Conservation (phyloP, 305 asterid species). For the Petunia hybrid region DNA sequence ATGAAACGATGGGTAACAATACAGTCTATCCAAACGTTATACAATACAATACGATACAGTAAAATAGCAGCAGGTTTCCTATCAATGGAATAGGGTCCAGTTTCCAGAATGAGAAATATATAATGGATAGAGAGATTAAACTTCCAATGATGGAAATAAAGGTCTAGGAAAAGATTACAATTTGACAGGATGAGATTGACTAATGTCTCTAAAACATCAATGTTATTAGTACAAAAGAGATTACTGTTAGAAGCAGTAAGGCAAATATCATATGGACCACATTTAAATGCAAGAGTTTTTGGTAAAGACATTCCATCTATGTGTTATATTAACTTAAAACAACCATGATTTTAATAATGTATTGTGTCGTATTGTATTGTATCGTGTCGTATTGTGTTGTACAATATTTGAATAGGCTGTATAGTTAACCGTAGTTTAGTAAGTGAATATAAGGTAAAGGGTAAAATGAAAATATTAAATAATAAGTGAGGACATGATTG, state of each 20-base stretch:
- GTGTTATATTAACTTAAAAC: constrained; percentile 35
- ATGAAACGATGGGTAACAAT: too few species aligned
- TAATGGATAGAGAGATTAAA: background rate
- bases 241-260: constrained; percentile 31
- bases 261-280: constrained; percentile 27
- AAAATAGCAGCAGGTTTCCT: background rate
- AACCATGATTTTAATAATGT: constrained; percentile 27
- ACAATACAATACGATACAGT: background rate
- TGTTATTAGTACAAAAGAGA: constrained; percentile 6
- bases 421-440: too few species aligned
- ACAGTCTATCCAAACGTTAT: background rate
- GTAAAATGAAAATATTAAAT: too few species aligned
- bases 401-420: too few species aligned
- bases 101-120: background rate
- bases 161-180: background rate
- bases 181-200: constrained; percentile 22
- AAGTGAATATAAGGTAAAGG: too few species aligned
- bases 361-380: too few species aligned
- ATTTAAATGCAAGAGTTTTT: constrained; percentile 32
- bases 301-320: constrained; percentile 46
- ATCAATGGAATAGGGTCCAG: constrained; percentile 24
- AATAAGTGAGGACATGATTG: too few species aligned
- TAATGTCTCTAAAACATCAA: constrained; percentile 19
- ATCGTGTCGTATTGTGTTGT: too few species aligned
- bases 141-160: constrained; percentile 17